Evolutionary conservation across 169 alveolate species (phyloP).

Genomic region (Plasmodium knowlesi): DNA sequence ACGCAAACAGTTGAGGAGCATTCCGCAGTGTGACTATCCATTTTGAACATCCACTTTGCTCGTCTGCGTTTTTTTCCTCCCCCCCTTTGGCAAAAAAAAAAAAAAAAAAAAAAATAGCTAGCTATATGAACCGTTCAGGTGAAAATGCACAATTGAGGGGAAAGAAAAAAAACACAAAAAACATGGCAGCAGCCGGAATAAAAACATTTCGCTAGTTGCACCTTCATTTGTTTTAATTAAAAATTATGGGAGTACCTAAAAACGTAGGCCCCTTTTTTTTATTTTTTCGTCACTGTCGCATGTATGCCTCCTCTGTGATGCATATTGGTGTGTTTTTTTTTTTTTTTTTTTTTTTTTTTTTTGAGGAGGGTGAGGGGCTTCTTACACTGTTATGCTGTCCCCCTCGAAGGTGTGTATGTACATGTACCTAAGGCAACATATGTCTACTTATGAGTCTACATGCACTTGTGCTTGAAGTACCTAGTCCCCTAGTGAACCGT

Average conservation of each 20-base stretch:
- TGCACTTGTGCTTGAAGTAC: background rate
- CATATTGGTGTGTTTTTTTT: background rate
- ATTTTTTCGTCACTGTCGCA: background rate
- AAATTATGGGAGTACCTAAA: constrained; percentile 2
- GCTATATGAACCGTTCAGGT: background rate
- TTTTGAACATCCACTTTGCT: background rate
- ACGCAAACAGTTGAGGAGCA: background rate
- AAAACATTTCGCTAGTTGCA: background rate
- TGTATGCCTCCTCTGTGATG: background rate
- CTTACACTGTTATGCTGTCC: background rate
- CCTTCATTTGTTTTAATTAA: background rate
- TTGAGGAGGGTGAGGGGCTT: background rate
- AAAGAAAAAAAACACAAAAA: background rate
- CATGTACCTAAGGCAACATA: background rate
- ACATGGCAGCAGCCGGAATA: background rate
- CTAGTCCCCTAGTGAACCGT: background rate
- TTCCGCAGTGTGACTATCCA: background rate
- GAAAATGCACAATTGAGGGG: background rate
- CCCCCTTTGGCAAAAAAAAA: background rate
- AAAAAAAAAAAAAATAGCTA: too few species aligned
- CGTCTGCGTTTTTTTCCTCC: background rate
- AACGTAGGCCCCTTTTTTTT: background rate
- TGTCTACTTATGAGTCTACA: background rate
- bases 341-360: too few species aligned
- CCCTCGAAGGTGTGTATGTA: constrained; percentile 25